A percentile compares a stretch with the other conserved stretches of the same genome.
These are phyloP conservation scores for Aegle marmelos DNA, from an alignment of 345 rosid species.

Conservation along the genomic window DNA sequence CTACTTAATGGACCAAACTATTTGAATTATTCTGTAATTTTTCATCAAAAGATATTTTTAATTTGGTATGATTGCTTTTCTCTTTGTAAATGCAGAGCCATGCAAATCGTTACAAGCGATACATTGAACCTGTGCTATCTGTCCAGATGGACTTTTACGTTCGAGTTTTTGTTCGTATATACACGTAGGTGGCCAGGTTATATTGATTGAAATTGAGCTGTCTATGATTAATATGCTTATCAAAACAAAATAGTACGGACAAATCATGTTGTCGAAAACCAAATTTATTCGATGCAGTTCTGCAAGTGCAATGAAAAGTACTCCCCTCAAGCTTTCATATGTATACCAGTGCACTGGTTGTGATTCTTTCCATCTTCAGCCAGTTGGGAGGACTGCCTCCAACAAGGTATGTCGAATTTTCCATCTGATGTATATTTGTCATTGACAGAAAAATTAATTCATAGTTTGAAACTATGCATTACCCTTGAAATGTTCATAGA, in stretches of 20 bases:
- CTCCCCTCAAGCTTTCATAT: constrained; percentile 97
- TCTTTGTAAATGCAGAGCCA: constrained; percentile 65
- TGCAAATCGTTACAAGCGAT: constrained; percentile 97
- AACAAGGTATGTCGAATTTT: constrained; percentile 63
- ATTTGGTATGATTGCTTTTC: background rate
- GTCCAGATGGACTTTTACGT: constrained; percentile 97
- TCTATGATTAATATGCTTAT: background rate
- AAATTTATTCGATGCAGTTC: constrained; percentile 60
- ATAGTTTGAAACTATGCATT: too few species aligned
- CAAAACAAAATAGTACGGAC: background rate
- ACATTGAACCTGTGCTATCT: constrained; percentile 90
- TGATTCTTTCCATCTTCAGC: constrained; percentile 96
- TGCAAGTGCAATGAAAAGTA: constrained; percentile 95
- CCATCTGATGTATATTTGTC: background rate
- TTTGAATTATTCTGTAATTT: background rate
- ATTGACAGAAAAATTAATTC: background rate
- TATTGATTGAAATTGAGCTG: background rate
- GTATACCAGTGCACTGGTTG: constrained; percentile 97
- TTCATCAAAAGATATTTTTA: background rate
- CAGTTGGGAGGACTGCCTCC: constrained; percentile 78
- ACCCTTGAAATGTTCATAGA: background rate
- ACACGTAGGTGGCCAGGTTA: constrained; percentile 59
- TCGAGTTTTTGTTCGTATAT: constrained; percentile 91
- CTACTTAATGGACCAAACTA: background rate
- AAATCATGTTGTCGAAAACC: constrained; percentile 13